Evolutionary conservation across 169 alveolate species (phyloP), one percentile per base, ranked within the genome.

Genomic region (Plasmodium chabaudi): DNA sequence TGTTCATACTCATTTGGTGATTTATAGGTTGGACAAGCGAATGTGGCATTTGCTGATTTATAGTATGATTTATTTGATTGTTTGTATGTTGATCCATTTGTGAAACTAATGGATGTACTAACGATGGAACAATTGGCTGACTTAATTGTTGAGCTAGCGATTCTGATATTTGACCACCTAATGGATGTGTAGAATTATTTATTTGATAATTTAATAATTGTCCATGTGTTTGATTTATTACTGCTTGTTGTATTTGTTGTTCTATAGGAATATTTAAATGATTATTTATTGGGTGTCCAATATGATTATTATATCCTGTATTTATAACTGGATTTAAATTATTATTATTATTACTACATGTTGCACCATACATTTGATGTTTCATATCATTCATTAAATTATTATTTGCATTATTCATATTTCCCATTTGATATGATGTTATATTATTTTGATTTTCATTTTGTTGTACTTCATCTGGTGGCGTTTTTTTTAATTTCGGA

Each of bases 401-500:
- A 21, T 42, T 67, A 7, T 21, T 47, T 21, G 47, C 47, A 17
- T 47, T 15, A 69, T 47, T 47, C 19, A 17, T 60, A 25, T 49
- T 49, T 13, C 7, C 21, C n/a, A n/a, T 9, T 13, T 23, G 72
- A 34, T 63, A 63, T 1, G 71, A 17, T 13, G 71, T 5, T 13
- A 39, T 39, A 42, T 59, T 75, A 27, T 55, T 65, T 27, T 63
- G 65, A 15, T 23, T 19, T 13, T 77, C 88, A 68, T 15, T 49
- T 23, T 53, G 61, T 57, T 65, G 77, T 17, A 46, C 15, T 69
- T 77, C 88, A 42, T 77, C 73, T 5, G 88, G 53, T 5, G 88
- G 27, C 3, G 77, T 77, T 51, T 77, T 77, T 59, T 77, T 77
- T 46, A 77, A 6, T 64, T 46, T 77, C 9, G 88, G 88, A 49